These are phyloP conservation scores for Hygrophorus pudorinus DNA, from an alignment of 768 basidiomycete species.

Conservation along the genomic window DNA sequence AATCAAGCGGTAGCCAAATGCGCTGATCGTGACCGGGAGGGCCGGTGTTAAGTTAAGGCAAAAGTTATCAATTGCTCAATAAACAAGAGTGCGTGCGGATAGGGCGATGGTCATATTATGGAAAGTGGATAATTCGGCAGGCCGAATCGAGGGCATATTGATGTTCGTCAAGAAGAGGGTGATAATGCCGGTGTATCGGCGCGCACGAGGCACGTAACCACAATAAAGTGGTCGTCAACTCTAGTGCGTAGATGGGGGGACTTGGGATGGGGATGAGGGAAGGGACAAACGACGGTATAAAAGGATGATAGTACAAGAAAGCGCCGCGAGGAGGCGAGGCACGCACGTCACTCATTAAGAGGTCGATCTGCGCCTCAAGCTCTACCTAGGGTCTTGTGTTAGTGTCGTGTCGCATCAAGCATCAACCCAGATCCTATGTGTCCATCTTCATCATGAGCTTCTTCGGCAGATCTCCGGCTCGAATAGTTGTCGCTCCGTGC, in stretches of 20 bases:
- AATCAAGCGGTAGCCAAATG: conserved; percentile 36
- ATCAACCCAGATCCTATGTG: conserved; percentile 40
- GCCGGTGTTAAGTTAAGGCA: conserved; percentile 4
- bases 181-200: conserved; percentile 68
- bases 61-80: conserved; percentile 32
- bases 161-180: conserved; percentile 4
- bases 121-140: conserved; percentile 11
- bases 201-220: conserved; percentile 70
- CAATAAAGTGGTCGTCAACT: conserved; percentile 77
- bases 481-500: conserved; percentile 7
- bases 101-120: not conserved
- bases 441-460: conserved; percentile 37
- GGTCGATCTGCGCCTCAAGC: conserved; percentile 48
- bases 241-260: conserved; percentile 47
- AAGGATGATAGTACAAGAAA: conserved; percentile 48
- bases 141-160: not conserved
- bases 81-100: conserved; percentile 29
- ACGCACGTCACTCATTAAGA: conserved; percentile 40
- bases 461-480: conserved; percentile 21
- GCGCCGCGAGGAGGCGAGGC: conserved; percentile 42
- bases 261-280: conserved; percentile 35
- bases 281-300: conserved; percentile 29
- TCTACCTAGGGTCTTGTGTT: conserved; percentile 58
- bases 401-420: conserved; percentile 44
- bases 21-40: conserved; percentile 16